Conservation (phyloP, 169 alveolate genomes). For the Cyclospora cayetanensis region DNA sequence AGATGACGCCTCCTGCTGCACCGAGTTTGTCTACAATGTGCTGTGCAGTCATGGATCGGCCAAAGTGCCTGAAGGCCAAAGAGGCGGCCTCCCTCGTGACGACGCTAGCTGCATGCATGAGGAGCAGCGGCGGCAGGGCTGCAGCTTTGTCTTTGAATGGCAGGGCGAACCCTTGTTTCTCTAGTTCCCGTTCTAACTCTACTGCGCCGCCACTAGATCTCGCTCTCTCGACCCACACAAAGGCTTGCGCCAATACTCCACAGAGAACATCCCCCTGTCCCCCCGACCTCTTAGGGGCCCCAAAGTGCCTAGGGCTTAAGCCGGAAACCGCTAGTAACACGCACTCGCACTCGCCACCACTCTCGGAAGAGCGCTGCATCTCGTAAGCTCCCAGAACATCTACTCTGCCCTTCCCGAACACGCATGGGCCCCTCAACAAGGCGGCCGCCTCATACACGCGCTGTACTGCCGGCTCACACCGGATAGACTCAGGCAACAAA, state of each 20-base stretch:
- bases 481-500: not conserved
- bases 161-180: not conserved
- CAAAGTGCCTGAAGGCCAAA: slow-evolving; percentile 16
- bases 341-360: not conserved
- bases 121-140: not conserved
- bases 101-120: slow-evolving; percentile 47
- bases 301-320: not conserved
- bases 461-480: not conserved
- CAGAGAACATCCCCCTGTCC: slow-evolving; percentile 63
- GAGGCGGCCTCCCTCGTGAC: slow-evolving; percentile 44
- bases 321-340: not conserved
- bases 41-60: slow-evolving; percentile 14
- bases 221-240: slow-evolving; percentile 30
- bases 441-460: not conserved
- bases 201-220: not conserved
- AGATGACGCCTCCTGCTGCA: not conserved
- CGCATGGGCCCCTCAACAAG: slow-evolving; percentile 41
- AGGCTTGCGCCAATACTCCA: slow-evolving; percentile 42
- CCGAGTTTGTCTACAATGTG: not conserved
- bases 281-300: slow-evolving; percentile 65
- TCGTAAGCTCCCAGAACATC: slow-evolving; percentile 30
- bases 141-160: not conserved
- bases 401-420: slow-evolving; percentile 44
- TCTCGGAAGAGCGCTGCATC: not conserved
- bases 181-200: not conserved